Percentiles rank a stretch among this genome's conserved stretches.
phyloP scores from a whole-genome alignment of 257 asterid genomes.

The Nicotiana sylvestris region DNA sequence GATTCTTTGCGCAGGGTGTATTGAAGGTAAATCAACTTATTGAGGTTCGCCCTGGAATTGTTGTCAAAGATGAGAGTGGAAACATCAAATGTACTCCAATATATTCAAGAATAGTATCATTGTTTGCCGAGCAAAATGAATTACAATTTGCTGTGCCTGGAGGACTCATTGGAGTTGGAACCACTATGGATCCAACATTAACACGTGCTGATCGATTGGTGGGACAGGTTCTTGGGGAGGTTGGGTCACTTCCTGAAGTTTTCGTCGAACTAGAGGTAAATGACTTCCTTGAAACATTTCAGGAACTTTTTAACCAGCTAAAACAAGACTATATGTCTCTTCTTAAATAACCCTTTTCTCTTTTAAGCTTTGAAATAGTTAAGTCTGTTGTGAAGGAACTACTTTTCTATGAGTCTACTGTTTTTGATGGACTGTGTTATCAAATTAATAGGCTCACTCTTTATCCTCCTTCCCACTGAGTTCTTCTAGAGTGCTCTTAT shows the following conservation, averaged over 20 bases:
- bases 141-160: conserved; percentile 97
- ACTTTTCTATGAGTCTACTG: background rate
- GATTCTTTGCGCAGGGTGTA: conserved; percentile 68
- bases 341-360: background rate
- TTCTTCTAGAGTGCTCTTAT: background rate
- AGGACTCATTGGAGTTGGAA: conserved; percentile 97
- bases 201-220: conserved; percentile 99
- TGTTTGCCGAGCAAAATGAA: conserved; percentile 91
- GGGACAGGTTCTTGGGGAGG: conserved; percentile 98
- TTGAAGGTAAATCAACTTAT: conserved; percentile 76
- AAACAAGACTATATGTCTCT: background rate
- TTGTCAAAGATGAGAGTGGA: conserved; percentile 83
- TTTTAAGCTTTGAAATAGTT: background rate
- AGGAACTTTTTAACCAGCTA: background rate
- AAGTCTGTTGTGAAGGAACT: background rate
- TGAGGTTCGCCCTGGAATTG: conserved; percentile 97
- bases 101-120: conserved; percentile 83
- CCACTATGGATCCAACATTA: conserved; percentile 95
- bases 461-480: background rate
- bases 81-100: conserved; percentile 89
- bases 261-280: conserved; percentile 83
- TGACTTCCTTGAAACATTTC: background rate
- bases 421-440: background rate
- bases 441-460: background rate
- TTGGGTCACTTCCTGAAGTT: conserved; percentile 91